A percentile compares a stretch with the other conserved stretches of the same genome.
Evolutionary conservation across 228 moss, liverwort and hornwort genomes (phyloP).

Genomic region (Sphagnum fallax): DNA sequence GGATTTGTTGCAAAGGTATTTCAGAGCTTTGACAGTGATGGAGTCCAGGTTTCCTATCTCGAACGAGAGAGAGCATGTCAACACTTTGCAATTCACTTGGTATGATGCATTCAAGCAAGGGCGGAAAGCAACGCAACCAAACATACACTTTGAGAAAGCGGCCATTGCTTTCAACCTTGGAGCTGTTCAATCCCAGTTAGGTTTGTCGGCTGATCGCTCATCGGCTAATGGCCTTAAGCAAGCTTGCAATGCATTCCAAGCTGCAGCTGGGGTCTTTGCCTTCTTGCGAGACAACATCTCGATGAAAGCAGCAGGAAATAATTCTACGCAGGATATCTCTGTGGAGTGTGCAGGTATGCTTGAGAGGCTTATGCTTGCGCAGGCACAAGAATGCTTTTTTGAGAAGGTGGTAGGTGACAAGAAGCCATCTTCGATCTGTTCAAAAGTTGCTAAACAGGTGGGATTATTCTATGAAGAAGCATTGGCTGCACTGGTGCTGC

Average conservation of each 20-base stretch:
- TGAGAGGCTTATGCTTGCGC: conserved; percentile 95
- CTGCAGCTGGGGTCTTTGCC: conserved; percentile 93
- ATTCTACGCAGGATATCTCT: conserved; percentile 83
- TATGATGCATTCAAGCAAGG: conserved; percentile 98
- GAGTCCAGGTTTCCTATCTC: conserved; percentile 97
- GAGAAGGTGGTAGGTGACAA: conserved; percentile 87
- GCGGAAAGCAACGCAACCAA: conserved; percentile 86
- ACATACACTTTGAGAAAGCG: conserved; percentile 97
- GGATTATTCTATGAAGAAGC: conserved; percentile 96
- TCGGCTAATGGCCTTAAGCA: conserved; percentile 72
- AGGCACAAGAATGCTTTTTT: conserved; percentile 97
- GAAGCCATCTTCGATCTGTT: conserved; percentile 74
- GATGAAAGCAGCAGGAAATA: conserved; percentile 89
- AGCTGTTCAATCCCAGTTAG: conserved; percentile 91
- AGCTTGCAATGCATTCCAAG: conserved; percentile 91
- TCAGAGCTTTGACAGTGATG: conserved; percentile 89
- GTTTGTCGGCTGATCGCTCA: conserved; percentile 88
- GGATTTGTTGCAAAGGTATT: conserved; percentile 90
- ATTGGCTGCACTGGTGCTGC: conserved; percentile 81
- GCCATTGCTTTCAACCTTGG: conserved; percentile 97
- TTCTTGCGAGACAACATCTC: conserved; percentile 91
- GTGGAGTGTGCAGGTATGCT: conserved; percentile 99
- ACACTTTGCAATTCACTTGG: conserved; percentile 82
- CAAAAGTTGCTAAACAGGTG: conserved; percentile 98
- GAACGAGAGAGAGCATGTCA: conserved; percentile 93